phyloP scores from a whole-genome alignment of 208 protist species.

The Crithidia expoeki region DNA sequence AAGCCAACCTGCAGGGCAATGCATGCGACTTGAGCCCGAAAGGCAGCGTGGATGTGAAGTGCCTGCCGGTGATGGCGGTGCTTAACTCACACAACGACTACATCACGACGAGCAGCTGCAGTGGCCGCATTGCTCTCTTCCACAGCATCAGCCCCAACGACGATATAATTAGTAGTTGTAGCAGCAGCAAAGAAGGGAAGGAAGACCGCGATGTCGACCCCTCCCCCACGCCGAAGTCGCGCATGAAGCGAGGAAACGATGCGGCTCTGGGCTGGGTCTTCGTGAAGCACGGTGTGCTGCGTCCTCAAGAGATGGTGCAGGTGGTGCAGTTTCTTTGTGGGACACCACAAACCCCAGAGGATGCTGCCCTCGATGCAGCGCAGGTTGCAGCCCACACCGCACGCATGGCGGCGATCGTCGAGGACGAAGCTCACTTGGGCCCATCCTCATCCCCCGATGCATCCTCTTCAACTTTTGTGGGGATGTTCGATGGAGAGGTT shows the following conservation, averaged over 20 bases:
- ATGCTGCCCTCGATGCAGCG: slow-evolving; percentile 31
- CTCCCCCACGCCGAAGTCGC: slow-evolving; percentile 2
- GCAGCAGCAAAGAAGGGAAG: neutral
- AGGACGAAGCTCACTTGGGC: neutral
- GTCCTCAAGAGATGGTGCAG: slow-evolving; percentile 51
- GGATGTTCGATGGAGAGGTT: slow-evolving; percentile 53
- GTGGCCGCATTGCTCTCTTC: slow-evolving; percentile 89
- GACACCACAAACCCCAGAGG: slow-evolving; percentile 17
- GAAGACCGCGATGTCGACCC: slow-evolving; percentile 6
- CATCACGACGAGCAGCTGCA: slow-evolving; percentile 90
- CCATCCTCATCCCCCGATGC: neutral
- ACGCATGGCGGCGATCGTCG: slow-evolving; percentile 14
- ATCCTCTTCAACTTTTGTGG: neutral
- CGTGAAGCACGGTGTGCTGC: slow-evolving; percentile 82
- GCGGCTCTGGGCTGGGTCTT: slow-evolving; percentile 83
- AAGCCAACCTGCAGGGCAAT: slow-evolving; percentile 58
- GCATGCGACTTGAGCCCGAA: slow-evolving; percentile 83
- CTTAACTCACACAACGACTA: slow-evolving; percentile 82
- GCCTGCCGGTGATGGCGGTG: slow-evolving; percentile 65
- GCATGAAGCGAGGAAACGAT: slow-evolving; percentile 68
- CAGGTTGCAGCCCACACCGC: slow-evolving; percentile 28
- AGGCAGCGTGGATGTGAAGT: slow-evolving; percentile 77
- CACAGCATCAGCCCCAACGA: slow-evolving; percentile 41
- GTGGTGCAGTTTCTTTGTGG: slow-evolving; percentile 73
- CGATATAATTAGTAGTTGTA: neutral